Base-by-base conservation (phyloP, 208 protist species). In the Novymonas esmeraldas region DNA sequence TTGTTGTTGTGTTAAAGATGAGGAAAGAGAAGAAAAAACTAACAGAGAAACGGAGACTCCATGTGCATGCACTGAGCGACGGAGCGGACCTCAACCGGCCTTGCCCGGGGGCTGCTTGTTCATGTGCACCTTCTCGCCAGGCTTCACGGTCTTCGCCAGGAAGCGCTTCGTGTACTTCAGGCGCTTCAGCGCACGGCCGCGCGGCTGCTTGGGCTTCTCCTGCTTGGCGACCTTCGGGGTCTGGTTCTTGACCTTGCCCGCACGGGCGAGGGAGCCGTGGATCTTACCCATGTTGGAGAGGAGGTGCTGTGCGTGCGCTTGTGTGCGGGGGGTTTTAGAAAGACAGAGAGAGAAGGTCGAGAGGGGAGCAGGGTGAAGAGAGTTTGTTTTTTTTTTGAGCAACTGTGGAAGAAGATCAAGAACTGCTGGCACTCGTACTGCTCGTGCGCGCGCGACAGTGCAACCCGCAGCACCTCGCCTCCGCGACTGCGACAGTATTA, bases 201-300 rank as follows among this genome's bases (percentile, higher is more conserved):
- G 89, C 45, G 92, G 83, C 75, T 91, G 82, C 89, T 98, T 98
- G 66, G 93, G 86, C 92, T 98, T 98, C 80, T 99, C 97, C 79
- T 92, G 70, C 70, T 97, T 95, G 72, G 81, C 81, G 49, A 99
- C 96, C 84, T 99, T 99, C 73, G 98, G 98, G 72, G 98, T 99
- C 90, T 98, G 97, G 83, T 97, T 98, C 80, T 96, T 95, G 73
- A 99, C 98, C 92, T 99, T 99, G 90, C 98, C 98, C 75, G 98
- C 98, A 92, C 98, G 97, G 70, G 97, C 95, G 63, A 99, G 92
- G 68, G 96, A 98, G 74, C 98, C 98, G 97, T 99, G 98, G 65
- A 99, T 97, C 88, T 99, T 99, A 80, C 98, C 98, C 92, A 97
- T 97, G 56, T 69, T 88, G 58, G 55, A 51, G 58, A 72, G 26